phyloP scores from a whole-genome alignment of 2,329 filamentous ascomycete species.

The Epichloe amarillans region DNA sequence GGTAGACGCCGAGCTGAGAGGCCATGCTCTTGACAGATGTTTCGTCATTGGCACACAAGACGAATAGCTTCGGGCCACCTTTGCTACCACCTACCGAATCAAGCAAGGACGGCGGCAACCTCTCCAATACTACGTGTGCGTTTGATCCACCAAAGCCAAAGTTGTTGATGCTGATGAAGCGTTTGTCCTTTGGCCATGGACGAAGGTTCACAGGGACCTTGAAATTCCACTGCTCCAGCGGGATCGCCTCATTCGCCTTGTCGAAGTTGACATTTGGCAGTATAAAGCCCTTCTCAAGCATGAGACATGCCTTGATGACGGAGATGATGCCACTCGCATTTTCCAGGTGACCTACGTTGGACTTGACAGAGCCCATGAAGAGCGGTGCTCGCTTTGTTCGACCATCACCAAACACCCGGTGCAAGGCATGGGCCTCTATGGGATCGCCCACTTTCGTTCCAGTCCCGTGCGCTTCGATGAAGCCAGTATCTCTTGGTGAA shows the following conservation, averaged over 20 bases:
- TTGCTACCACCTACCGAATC: not conserved
- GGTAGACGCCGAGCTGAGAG: conserved; percentile 22
- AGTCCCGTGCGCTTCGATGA: conserved; percentile 40
- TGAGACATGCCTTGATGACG: conserved; percentile 37
- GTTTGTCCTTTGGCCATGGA: conserved; percentile 34
- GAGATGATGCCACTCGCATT: conserved; percentile 34
- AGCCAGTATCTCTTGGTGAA: conserved; percentile 16
- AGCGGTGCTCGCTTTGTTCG: conserved; percentile 25
- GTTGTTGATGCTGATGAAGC: conserved; percentile 35
- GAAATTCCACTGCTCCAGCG: conserved; percentile 34
- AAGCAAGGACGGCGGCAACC: not conserved
- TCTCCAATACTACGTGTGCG: conserved; percentile 27
- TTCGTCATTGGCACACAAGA: conserved; percentile 26
- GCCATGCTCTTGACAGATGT: conserved; percentile 16
- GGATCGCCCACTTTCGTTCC: conserved; percentile 43
- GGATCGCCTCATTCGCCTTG: conserved; percentile 34
- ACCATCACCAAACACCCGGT: conserved; percentile 26
- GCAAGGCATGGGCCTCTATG: conserved; percentile 35
- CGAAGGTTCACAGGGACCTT: conserved; percentile 32
- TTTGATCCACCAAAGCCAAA: conserved; percentile 35
- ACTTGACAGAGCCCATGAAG: conserved; percentile 35
- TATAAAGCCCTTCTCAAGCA: conserved; percentile 36
- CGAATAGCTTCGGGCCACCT: conserved; percentile 24
- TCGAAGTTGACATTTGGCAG: conserved; percentile 38
- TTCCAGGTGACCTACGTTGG: conserved; percentile 39